Evolutionary conservation across 192 early-diverging fungal species (phyloP), one percentile per base, ranked within the genome.

Genomic region (Dimargaris cristalligena): DNA sequence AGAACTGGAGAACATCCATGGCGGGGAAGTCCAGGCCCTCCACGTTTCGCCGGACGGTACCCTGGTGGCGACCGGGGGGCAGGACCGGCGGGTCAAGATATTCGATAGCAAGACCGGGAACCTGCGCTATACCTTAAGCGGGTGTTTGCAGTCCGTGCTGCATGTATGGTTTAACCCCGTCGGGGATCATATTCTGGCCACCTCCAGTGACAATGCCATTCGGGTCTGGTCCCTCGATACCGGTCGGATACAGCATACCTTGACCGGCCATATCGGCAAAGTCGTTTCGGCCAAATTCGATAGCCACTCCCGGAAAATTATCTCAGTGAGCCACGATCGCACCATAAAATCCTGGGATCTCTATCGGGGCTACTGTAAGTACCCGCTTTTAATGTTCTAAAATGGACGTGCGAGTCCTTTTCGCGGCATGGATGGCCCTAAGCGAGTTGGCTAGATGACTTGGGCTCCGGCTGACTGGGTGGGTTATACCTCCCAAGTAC

Each of bases 301-400:
- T 55, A 63, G 78, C 16, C 87, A 89, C 55, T 77, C 82, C 13
- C 78, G 75, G 63, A 80, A 80, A 38, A 84, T 98, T 60, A 70
- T 89, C 28, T 88, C 91, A 6, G 92, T 90, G 59, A 94, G 91
- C 60, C 92, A 98, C 65, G 94, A 98, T 69, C 74, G 92, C 26
- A 94, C 92, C 0, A 78, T 98, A 33, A 98, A 98, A 71, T 75
- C 94, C 6, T 98, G 92, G 92, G 94, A 98, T 73, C 68, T 92
- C 45, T 73, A 76, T 64, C 86, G 84, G 64, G 92, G 92, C 56
- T 86, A 87, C 63, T 96, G 91, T 79, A 72, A 48, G 82, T 71
- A 33, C 14, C 35, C 23, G 34, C n/a, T n/a, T n/a, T n/a, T n/a
- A n/a, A n/a, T n/a, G n/a, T n/a, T n/a, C n/a, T n/a, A n/a, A n/a